Base-by-base conservation (phyloP, 2,329 filamentous ascomycete species). In the Drechmeria coniospora region DNA sequence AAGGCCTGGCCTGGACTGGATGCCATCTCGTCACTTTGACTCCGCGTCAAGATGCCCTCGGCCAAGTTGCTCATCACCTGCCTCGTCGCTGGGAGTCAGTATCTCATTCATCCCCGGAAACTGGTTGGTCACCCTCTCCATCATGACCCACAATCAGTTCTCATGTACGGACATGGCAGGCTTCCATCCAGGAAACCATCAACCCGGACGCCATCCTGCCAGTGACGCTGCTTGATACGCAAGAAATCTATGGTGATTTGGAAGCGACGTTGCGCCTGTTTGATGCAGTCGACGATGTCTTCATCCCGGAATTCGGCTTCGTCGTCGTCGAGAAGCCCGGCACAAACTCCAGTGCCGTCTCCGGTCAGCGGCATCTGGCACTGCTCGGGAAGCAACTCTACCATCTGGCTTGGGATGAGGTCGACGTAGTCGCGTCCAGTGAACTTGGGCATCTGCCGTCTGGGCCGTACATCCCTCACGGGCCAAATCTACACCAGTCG, bases 401-500 rank as follows among this genome's bases (percentile, higher is more conserved):
- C 26, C 25, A 28, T 15, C 10, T 27, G 14, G 12, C 4, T 8
- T 29, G 43, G n/a, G 34, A 35, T 3, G 21, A 30, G 8, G 21
- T 34, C 6, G 24, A 32, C 16, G 26, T 39, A 12, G 31, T 29
- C 13, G 20, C 12, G 6, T 11, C 20, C 5, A n/a, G 6, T 6
- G 32, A 36, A 4, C 9, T 45, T 1, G 31, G 31, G 0, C 32
- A 45, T 6, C 30, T 58, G 14, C 51, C 54, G 0, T 56, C 54
- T 2, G 55, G 55, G 0, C 55, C 55, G 3, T 58, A 58, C 30
- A 55, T 58, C 15, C 37, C 58, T 1, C 48, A 56, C 22, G 55
- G 55, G 0, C 53, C 51, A 2, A 55, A 57, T 8, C 37, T 58
- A 1, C 47, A 58, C 20, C 54, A 56, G 25, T 54, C 55, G 4